Percentiles rank a stretch among this genome's conserved stretches.
These are phyloP conservation scores for Colletotrichum sp. DNA, from an alignment of 2,329 filamentous ascomycete genomes.

Conservation along the genomic window DNA sequence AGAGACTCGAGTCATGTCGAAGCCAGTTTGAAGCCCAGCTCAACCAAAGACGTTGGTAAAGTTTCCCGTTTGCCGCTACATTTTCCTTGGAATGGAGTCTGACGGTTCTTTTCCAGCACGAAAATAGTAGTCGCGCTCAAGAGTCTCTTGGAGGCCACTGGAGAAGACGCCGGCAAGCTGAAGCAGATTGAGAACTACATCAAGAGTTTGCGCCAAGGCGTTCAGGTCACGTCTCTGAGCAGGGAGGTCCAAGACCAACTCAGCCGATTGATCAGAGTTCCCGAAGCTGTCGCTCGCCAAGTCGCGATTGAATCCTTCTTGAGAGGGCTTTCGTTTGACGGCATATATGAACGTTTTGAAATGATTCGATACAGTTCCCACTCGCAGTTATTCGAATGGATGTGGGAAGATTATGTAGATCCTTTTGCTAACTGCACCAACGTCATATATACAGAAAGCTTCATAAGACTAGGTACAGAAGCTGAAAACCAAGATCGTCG, in stretches of 20 bases:
- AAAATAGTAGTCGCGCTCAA: fast-evolving
- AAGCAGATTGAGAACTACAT: neutral
- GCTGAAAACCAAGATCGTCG: too few relatives aligned
- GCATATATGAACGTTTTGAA: neutral
- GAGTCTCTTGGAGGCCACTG: fast-evolving
- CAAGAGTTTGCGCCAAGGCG: neutral
- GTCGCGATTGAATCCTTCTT: fast-evolving
- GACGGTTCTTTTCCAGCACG: neutral
- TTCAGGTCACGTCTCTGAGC: neutral
- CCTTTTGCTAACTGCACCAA: too few relatives aligned
- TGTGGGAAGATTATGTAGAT: too few relatives aligned
- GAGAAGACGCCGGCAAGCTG: neutral
- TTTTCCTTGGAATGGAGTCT: too few relatives aligned
- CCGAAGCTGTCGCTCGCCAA: fast-evolving
- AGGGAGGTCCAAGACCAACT: neutral
- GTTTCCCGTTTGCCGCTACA: neutral
- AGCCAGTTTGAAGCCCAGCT: neutral
- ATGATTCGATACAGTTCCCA: too few relatives aligned
- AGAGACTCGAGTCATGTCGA: neutral
- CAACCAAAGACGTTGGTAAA: neutral
- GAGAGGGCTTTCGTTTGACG: fast-evolving
- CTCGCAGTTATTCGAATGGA: too few relatives aligned
- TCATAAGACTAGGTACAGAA: too few relatives aligned
- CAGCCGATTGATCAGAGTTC: fast-evolving
- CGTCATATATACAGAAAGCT: too few relatives aligned